Evolutionary conservation across 2,329 filamentous ascomycete species (phyloP).

Genomic region (Penicillium sp.): DNA sequence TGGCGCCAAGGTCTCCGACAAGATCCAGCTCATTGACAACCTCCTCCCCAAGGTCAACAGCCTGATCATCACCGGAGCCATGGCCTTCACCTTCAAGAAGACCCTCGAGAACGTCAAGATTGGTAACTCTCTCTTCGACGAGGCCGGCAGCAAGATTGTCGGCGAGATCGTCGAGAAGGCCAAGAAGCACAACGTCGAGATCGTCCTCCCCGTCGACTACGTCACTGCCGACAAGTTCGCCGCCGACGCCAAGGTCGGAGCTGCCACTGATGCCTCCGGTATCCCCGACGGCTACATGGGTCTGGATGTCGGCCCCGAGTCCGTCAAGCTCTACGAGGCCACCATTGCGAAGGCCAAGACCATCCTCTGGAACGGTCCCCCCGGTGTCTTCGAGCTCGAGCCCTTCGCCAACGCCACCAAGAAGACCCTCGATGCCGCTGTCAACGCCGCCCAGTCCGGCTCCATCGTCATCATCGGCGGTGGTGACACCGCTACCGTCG

Average conservation of each 20-base stretch:
- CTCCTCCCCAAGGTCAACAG: slow-evolving; percentile 96
- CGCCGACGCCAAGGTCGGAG: slow-evolving; percentile 76
- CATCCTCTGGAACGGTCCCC: slow-evolving; percentile 98
- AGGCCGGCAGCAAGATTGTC: slow-evolving; percentile 90
- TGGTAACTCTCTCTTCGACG: slow-evolving; percentile 87
- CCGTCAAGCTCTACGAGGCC: slow-evolving; percentile 81
- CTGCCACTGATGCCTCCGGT: slow-evolving; percentile 81
- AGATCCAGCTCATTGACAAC: slow-evolving; percentile 99
- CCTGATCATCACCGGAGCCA: slow-evolving; percentile 93
- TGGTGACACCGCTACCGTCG: slow-evolving; percentile 96
- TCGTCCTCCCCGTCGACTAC: slow-evolving; percentile 93
- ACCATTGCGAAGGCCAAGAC: slow-evolving; percentile 88
- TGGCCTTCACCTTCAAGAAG: slow-evolving; percentile 99
- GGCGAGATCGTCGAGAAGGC: slow-evolving; percentile 88
- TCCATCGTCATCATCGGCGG: slow-evolving; percentile 99
- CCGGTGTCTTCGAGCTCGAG: slow-evolving; percentile 96
- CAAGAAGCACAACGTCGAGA: slow-evolving; percentile 92
- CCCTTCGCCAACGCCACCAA: slow-evolving; percentile 92
- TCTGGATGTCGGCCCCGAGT: slow-evolving; percentile 90
- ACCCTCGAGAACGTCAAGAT: slow-evolving; percentile 89
- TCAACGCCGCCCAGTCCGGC: slow-evolving; percentile 75
- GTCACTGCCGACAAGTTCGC: slow-evolving; percentile 94
- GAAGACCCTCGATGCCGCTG: slow-evolving; percentile 84
- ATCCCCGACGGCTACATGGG: slow-evolving; percentile 99
- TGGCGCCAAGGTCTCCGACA: slow-evolving; percentile 97